These are phyloP conservation scores for Rhynchospora pubera DNA, from an alignment of 176 grass and related monocot genomes.

Conservation along the genomic window DNA sequence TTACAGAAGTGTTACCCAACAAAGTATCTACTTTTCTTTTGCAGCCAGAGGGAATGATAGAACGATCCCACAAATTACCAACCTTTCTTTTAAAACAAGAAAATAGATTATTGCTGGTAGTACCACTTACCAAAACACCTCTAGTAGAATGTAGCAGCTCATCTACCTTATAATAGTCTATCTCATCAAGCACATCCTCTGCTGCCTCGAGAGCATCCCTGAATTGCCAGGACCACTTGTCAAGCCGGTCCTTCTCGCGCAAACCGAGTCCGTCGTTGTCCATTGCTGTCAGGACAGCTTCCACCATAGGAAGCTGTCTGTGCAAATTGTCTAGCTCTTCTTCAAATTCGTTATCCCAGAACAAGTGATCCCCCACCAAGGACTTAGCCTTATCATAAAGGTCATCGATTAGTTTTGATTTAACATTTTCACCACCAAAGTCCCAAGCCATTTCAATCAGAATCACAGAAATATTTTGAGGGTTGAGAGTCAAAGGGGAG, in stretches of 20 bases:
- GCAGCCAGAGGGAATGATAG: not conserved
- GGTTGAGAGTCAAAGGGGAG: too few relatives aligned
- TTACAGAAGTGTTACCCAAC: slow-evolving; percentile 6
- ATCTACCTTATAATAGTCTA: slow-evolving; percentile 20
- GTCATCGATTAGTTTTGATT: not conserved
- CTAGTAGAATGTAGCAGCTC: not conserved
- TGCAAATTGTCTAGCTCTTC: not conserved
- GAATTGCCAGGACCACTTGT: slow-evolving; percentile 28
- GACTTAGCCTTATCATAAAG: slow-evolving; percentile 3
- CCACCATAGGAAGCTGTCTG: not conserved
- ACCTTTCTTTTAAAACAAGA: not conserved
- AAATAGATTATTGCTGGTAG: not conserved
- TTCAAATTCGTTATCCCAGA: not conserved
- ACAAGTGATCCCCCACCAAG: not conserved
- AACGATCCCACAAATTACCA: not conserved
- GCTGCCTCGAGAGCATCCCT: slow-evolving; percentile 26
- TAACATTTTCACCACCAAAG: not conserved
- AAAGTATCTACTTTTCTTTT: slow-evolving; percentile 19
- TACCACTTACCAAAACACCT: slow-evolving; percentile 22
- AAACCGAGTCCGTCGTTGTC: not conserved
- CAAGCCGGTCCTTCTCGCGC: not conserved
- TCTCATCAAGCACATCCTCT: slow-evolving; percentile 43
- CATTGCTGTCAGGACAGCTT: slow-evolving; percentile 7
- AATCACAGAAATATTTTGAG: too few relatives aligned
- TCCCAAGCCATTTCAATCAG: not conserved